Evolutionary conservation across 371 early-diverging fungal species (phyloP), one percentile per base, ranked within the genome.

Genomic region (Mortierella sp.): DNA sequence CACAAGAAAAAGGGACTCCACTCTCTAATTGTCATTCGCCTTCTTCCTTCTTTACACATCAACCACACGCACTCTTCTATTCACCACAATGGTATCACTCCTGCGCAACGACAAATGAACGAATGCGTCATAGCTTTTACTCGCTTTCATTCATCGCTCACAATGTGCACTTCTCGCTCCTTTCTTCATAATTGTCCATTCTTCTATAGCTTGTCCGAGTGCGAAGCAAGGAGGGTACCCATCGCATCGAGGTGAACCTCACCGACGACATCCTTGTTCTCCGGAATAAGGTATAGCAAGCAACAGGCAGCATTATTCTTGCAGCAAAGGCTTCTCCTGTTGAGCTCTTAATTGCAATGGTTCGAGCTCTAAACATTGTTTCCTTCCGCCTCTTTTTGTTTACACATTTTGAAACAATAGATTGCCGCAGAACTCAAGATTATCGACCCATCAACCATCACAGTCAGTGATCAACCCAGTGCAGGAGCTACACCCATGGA

Each of bases 191-290:
- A 48, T 48, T 26, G 24, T 65, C 57, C 54, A 78, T 34, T 9
- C 3, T 65, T 11, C 48, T 19, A 28, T 65, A 94, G 94, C 88
- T 97, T 78, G 92, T 98, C 70, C 95, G 98, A 77, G 89, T 97
- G 75, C 93, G 97, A 72, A 93, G 96, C 54, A 95, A 95, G 72
- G 95, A 95, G 50, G 97, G 97, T 74, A 97, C 96, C 91, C 84
- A 89, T 86, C 93, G 98, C 54, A 85, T 98, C 31, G 93, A 95
- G 70, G 91, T 94, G 57, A 93, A 94, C 52, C 89, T 93, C 1
- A 81, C 74, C 26, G 94, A 93, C 45, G 92, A 90, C 42, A 88
- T 94, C 72, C 80, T 74, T 11, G 77, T 89, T n/a, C 88, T 96
- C 28, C 89, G 88, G 55, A 78, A 90, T 58, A 93, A 95, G 92